Evolutionary conservation across 2,329 filamentous ascomycete species (phyloP).

Genomic region (Nemania bipapillata): DNA sequence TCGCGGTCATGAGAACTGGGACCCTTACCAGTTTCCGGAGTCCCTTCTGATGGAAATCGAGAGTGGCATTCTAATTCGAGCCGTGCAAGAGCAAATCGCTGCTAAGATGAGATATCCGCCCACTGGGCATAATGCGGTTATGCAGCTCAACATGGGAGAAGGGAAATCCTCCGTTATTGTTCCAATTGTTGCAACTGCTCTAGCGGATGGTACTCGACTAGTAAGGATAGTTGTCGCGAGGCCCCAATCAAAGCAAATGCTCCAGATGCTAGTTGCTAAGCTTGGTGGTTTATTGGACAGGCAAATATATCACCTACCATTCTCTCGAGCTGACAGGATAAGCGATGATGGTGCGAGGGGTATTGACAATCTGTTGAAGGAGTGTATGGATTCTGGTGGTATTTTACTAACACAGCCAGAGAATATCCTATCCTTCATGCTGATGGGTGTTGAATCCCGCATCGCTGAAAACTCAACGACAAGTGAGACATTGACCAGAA

Average conservation of each 20-base stretch:
- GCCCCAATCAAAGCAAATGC: conserved; percentile 70
- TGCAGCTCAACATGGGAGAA: conserved; percentile 78
- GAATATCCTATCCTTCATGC: conserved; percentile 70
- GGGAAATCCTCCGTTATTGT: conserved; percentile 77
- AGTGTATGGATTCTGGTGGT: conserved; percentile 63
- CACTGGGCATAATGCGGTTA: conserved; percentile 60
- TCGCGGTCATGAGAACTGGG: conserved; percentile 67
- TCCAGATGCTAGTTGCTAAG: conserved; percentile 64
- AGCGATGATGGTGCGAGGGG: conserved; percentile 26
- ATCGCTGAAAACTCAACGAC: conserved; percentile 46
- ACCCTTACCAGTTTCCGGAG: conserved; percentile 64
- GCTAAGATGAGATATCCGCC: conserved; percentile 62
- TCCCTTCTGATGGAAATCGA: conserved; percentile 73
- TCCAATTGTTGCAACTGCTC: conserved; percentile 66
- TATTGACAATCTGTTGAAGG: conserved; percentile 52
- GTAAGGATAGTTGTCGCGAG: conserved; percentile 71
- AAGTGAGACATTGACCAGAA: conserved; percentile 53
- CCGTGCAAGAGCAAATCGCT: conserved; percentile 69
- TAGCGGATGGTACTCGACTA: conserved; percentile 63
- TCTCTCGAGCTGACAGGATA: conserved; percentile 63
- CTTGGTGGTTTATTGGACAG: conserved; percentile 67
- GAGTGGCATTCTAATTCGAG: conserved; percentile 68
- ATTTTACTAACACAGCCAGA: conserved; percentile 72
- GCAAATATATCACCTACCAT: conserved; percentile 67
- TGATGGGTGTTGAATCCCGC: conserved; percentile 67